Evolutionary conservation across 2,329 filamentous ascomycete species (phyloP).

Genomic region (Scorias spongiosa): DNA sequence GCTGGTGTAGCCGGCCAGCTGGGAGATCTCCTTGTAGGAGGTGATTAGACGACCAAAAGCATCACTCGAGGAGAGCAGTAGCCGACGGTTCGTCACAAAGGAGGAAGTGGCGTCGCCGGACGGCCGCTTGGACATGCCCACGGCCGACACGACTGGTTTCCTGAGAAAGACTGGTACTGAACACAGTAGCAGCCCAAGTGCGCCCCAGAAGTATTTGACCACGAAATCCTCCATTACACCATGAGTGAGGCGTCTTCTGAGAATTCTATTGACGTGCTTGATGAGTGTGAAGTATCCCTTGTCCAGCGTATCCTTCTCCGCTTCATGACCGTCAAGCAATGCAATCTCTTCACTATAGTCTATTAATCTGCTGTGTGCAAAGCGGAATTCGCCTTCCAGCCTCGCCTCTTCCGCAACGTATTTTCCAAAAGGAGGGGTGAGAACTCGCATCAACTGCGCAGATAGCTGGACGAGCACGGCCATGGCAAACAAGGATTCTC

Average conservation of each 20-base stretch:
- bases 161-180: constrained; percentile 84
- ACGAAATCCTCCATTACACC: constrained; percentile 99
- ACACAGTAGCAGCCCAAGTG: constrained; percentile 77
- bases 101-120: constrained; percentile 26
- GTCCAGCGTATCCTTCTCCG: constrained; percentile 89
- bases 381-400: constrained; percentile 89
- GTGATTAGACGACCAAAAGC: constrained; percentile 95
- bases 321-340: constrained; percentile 78
- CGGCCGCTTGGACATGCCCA: constrained; percentile 28
- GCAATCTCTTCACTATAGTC: constrained; percentile 94
- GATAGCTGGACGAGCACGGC: constrained; percentile 84
- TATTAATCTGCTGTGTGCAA: constrained; percentile 85
- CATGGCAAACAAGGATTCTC: constrained; percentile 93
- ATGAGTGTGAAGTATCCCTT: constrained; percentile 98
- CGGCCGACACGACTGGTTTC: constrained; percentile 28
- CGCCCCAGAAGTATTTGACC: constrained; percentile 99
- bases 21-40: constrained; percentile 92
- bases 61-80: constrained; percentile 85
- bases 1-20: constrained; percentile 88
- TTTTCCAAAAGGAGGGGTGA: constrained; percentile 92
- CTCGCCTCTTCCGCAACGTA: constrained; percentile 94
- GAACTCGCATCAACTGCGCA: constrained; percentile 77
- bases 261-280: constrained; percentile 94
- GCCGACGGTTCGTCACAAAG: constrained; percentile 85
- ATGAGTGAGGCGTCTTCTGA: constrained; percentile 82